Base-by-base conservation (phyloP, 352 stramenopile species). In the Saprolegnia parasitica region DNA sequence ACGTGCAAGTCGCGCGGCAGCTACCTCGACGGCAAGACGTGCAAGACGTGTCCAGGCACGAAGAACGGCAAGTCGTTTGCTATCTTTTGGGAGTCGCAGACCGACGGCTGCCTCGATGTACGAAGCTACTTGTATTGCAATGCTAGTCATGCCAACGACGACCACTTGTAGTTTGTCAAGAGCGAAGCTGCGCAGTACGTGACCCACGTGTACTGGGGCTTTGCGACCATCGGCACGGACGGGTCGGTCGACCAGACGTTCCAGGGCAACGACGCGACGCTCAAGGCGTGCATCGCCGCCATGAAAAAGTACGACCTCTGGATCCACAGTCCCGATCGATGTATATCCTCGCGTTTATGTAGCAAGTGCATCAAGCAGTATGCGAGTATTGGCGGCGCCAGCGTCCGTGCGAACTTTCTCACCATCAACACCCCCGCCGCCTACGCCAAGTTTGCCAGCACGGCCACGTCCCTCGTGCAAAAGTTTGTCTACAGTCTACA, bases 241-340 rank as follows among this genome's bases (percentile, higher is more conserved):
- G 56, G 56, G 10, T 32, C 56, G 18, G 56, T 65, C 21, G 10
- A 29, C 35, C 56, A 65, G n/a, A 50, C 56, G 23, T 37, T 65
- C 23, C 56, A 65, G 52, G 56, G 56, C 29, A 65, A 65, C 56
- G 56, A 65, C 56, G 56, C 26, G 0, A 65, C 56, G 35, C 24
- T 65, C 20, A 13, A 23, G 9, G 56, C 56, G 40, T 65, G 56
- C 23, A 65, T 65, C 56, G 42, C 39, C 6, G 24, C 56, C 21
- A 49, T 65, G 18, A 32, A 65, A 52, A 65, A 65, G 56, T 65
- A 65, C 26, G 35, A 16, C 16, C 32, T 72, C 62, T 64, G 81
- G 47, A 24, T 61, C 0, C 18, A 8, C 23, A 58, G n/a, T n/a
- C n/a, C n/a, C 32, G 23, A 58, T 8, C 32, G 52, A 58, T 58